Conservation (phyloP, 495 filamentous ascomycete genomes). For the Sordaria brevicollis region DNA sequence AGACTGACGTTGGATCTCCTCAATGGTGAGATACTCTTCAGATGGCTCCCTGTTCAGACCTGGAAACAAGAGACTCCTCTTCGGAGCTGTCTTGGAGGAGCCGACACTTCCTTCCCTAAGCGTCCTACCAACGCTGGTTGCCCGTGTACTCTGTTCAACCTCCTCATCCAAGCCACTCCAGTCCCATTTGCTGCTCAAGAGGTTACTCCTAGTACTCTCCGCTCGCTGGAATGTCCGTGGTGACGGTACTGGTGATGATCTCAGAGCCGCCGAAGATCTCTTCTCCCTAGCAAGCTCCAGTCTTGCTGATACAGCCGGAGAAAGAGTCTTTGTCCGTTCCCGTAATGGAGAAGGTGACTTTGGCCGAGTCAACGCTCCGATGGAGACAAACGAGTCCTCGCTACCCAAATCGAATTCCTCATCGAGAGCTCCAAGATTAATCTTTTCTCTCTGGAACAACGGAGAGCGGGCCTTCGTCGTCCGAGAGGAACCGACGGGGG, state of each 20-base stretch:
- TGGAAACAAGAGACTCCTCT: not conserved
- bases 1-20: not conserved
- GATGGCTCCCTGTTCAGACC: slow-evolving; percentile 11
- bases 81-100: not conserved
- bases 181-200: not conserved
- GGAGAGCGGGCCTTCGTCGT: not conserved
- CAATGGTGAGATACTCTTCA: not conserved
- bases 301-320: not conserved
- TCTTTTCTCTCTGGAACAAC: not conserved
- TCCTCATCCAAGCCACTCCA: not conserved
- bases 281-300: not conserved
- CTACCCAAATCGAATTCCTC: not conserved
- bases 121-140: not conserved
- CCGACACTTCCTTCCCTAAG: not conserved
- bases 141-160: not conserved
- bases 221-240: not conserved
- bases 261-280: not conserved
- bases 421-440: not conserved
- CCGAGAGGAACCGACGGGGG: not conserved
- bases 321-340: not conserved
- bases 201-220: not conserved
- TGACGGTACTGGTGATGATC: not conserved
- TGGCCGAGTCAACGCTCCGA: not conserved
- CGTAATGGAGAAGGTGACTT: not conserved
- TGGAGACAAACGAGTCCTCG: slow-evolving; percentile 9